These are phyloP conservation scores for Sarocladium brachiariae DNA, from an alignment of 2,329 filamentous ascomycete species.

Conservation along the genomic window DNA sequence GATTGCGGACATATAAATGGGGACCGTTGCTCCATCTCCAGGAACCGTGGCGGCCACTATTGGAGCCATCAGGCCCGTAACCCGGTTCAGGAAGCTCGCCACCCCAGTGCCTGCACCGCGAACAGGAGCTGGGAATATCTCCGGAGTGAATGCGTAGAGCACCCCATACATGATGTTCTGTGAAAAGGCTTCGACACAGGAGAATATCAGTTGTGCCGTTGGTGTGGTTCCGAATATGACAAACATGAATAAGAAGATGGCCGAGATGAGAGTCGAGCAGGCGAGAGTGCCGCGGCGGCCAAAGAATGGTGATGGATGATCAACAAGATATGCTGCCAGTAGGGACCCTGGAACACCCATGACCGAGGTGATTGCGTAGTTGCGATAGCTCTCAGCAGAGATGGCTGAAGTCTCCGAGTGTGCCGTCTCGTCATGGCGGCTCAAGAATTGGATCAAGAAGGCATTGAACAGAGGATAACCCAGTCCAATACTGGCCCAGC, in stretches of 20 bases:
- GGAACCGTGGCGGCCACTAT: constrained; percentile 57
- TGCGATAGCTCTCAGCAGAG: constrained; percentile 58
- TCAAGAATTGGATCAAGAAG: constrained; percentile 81
- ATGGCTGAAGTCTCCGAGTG: constrained; percentile 29
- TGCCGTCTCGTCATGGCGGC: constrained; percentile 40
- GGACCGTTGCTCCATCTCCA: constrained; percentile 49
- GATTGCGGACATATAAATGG: constrained; percentile 50
- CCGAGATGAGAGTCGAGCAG: constrained; percentile 58
- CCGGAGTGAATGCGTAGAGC: constrained; percentile 69
- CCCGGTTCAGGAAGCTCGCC: constrained; percentile 62
- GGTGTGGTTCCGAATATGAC: constrained; percentile 51
- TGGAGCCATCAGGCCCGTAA: constrained; percentile 61
- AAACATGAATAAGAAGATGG: constrained; percentile 63
- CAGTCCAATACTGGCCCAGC: constrained; percentile 78
- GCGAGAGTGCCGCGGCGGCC: constrained; percentile 70
- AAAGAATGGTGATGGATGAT: constrained; percentile 52
- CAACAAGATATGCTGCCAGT: constrained; percentile 65
- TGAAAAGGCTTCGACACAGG: constrained; percentile 62
- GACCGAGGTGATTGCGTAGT: constrained; percentile 74
- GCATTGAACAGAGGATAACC: constrained; percentile 85
- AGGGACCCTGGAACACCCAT: constrained; percentile 72
- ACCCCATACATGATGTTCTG: constrained; percentile 76
- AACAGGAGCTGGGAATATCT: constrained; percentile 67
- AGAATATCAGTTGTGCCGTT: constrained; percentile 55
- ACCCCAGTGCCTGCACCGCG: constrained; percentile 68